Conservation (phyloP, 768 basidiomycete species). For the Podaxis carcinomalis region DNA sequence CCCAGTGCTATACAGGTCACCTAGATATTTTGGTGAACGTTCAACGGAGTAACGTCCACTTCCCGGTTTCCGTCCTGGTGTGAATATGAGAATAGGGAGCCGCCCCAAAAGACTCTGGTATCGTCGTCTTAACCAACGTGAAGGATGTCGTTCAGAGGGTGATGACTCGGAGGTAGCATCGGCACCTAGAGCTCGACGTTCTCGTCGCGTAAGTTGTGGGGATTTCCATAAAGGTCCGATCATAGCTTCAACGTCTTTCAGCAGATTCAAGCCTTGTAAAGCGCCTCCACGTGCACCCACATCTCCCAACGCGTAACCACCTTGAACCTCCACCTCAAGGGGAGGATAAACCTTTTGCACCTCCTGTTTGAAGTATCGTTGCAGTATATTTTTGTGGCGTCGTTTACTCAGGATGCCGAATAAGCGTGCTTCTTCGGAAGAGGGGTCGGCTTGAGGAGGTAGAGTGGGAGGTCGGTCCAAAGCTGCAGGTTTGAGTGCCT, state of each 20-base stretch:
- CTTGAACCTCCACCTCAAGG: conserved; percentile 39
- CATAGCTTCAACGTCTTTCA: conserved; percentile 42
- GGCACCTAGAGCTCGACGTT: conserved; percentile 17
- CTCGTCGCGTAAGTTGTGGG: conserved; percentile 29
- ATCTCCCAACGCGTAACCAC: conserved; percentile 9
- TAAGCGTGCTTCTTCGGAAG: conserved; percentile 52
- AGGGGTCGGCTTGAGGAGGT: conserved; percentile 51
- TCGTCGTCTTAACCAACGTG: conserved; percentile 48
- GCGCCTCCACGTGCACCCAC: conserved; percentile 12
- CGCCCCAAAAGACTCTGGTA: conserved; percentile 57
- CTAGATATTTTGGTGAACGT: conserved; percentile 26
- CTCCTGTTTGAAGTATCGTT: conserved; percentile 58
- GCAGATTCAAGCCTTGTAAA: conserved; percentile 25
- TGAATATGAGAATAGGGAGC: conserved; percentile 51
- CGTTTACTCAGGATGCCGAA: conserved; percentile 70
- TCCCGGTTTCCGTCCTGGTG: conserved; percentile 9
- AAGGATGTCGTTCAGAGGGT: conserved; percentile 24
- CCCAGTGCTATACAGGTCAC: conserved; percentile 18
- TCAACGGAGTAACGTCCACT: conserved; percentile 24
- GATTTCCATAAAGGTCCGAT: conserved; percentile 30
- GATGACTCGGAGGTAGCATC: neutral
- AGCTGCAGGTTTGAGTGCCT: conserved; percentile 34
- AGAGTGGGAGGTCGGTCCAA: conserved; percentile 50
- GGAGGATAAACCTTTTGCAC: conserved; percentile 57
- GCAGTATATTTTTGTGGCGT: conserved; percentile 67